phyloP scores from a whole-genome alignment of 1,284 basidiomycete genomes.

The Stereum hirsutum region DNA sequence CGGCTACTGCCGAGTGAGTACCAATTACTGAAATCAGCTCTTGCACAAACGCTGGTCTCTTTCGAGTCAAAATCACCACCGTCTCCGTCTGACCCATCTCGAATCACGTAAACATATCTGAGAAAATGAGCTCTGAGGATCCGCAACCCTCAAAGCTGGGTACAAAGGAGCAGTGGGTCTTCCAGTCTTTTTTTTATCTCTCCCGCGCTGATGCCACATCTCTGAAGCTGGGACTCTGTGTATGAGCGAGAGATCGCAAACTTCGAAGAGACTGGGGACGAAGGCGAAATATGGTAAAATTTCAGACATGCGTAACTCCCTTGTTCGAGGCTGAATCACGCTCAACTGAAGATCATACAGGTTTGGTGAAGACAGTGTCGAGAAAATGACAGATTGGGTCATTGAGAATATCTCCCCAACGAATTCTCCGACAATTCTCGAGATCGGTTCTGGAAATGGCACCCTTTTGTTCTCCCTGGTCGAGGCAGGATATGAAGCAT shows the following conservation, averaged over 20 bases:
- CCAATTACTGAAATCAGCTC: too few relatives aligned
- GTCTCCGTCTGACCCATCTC: background rate
- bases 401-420: constrained; percentile 38
- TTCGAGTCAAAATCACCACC: too few relatives aligned
- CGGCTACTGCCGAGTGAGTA: too few relatives aligned
- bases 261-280: constrained; percentile 78
- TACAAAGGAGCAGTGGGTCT: constrained; percentile 45
- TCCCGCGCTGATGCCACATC: constrained; percentile 5
- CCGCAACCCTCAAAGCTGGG: constrained; percentile 59
- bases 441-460: constrained; percentile 85
- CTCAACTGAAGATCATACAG: constrained; percentile 28
- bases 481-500: constrained; percentile 53
- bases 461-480: constrained; percentile 68
- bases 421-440: constrained; percentile 43
- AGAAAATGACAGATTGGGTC: constrained; percentile 75
- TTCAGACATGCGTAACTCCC: background rate
- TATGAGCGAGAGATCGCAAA: constrained; percentile 67
- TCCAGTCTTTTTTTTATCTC: constrained; percentile 8
- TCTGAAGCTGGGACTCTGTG: constrained; percentile 60
- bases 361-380: constrained; percentile 78
- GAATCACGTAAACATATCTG: background rate
- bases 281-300: constrained; percentile 79
- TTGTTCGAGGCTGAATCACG: background rate
- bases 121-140: constrained; percentile 21
- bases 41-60: too few relatives aligned